A percentile compares a stretch with the other conserved stretches of the same genome.
Evolutionary conservation across 2,329 filamentous ascomycete species (phyloP).

Genomic region (Aspergillus fischeri): DNA sequence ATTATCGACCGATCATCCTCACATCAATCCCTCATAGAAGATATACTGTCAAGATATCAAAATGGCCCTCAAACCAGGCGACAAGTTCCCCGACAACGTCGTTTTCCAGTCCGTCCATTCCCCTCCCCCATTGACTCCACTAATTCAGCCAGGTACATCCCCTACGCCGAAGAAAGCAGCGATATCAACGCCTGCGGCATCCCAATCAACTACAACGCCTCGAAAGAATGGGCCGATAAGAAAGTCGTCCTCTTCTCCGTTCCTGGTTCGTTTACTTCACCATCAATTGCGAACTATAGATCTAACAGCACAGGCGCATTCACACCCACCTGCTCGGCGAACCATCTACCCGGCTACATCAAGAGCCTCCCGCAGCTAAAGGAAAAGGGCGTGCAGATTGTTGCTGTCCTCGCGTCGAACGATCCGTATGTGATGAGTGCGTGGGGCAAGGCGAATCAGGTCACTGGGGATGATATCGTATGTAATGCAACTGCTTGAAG

Average conservation of each 20-base stretch:
- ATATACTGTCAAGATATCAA: too few species aligned
- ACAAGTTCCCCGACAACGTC: conserved; percentile 75
- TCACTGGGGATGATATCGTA: conserved; percentile 66
- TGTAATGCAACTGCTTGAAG: conserved; percentile 8
- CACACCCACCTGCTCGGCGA: conserved; percentile 77
- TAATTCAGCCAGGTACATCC: conserved; percentile 59
- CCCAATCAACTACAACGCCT: conserved; percentile 73
- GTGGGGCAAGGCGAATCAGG: conserved; percentile 79
- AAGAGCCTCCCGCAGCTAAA: conserved; percentile 64
- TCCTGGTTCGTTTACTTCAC: conserved; percentile 46
- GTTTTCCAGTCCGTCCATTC: conserved; percentile 60
- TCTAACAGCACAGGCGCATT: conserved; percentile 57
- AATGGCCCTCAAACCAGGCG: conserved; percentile 66
- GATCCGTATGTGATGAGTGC: conserved; percentile 82
- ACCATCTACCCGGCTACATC: conserved; percentile 75
- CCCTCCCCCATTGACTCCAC: neutral
- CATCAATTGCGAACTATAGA: too few species aligned
- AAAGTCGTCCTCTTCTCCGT: conserved; percentile 70
- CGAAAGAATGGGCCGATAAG: conserved; percentile 68
- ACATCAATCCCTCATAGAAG: too few species aligned
- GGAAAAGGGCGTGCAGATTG: conserved; percentile 73
- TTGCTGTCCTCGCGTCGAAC: conserved; percentile 76
- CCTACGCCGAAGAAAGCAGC: conserved; percentile 66
- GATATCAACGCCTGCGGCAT: conserved; percentile 73
- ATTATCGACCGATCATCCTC: too few species aligned